These are phyloP conservation scores for Aspergillus sp. DNA, from an alignment of 2,329 filamentous ascomycete species.

Conservation along the genomic window DNA sequence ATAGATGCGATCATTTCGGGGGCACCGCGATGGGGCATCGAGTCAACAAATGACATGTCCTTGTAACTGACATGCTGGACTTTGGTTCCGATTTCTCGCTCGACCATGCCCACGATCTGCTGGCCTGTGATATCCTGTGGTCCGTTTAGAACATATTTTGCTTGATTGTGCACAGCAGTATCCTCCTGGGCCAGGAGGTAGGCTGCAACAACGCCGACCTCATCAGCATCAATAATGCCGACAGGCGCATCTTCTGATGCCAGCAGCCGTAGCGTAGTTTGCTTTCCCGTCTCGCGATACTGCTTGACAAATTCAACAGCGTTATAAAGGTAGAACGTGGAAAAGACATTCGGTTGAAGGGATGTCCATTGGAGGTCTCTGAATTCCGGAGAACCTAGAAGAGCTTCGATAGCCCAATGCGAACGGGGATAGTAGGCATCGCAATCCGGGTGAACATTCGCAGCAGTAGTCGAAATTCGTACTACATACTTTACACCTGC, in stretches of 20 bases:
- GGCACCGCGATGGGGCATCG: slow-evolving; percentile 14
- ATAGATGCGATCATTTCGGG: slow-evolving; percentile 32
- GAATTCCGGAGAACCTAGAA: slow-evolving; percentile 40
- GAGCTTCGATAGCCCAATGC: slow-evolving; percentile 45
- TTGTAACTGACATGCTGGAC: slow-evolving; percentile 31
- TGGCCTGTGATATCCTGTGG: slow-evolving; percentile 41
- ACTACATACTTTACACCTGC: slow-evolving; percentile 46
- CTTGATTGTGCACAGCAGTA: slow-evolving; percentile 27
- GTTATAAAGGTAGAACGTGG: slow-evolving; percentile 19
- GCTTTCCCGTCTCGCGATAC: slow-evolving; percentile 34
- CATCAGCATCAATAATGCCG: slow-evolving; percentile 25
- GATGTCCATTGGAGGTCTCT: slow-evolving; percentile 39
- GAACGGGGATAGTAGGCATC: slow-evolving; percentile 37
- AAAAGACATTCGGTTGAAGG: slow-evolving; percentile 40
- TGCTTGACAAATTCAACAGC: slow-evolving; percentile 34
- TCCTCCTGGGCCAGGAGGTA: slow-evolving; percentile 35
- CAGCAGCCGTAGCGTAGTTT: slow-evolving; percentile 29
- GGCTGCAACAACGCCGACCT: slow-evolving; percentile 39
- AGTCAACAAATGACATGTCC: slow-evolving; percentile 33
- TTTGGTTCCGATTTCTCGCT: slow-evolving; percentile 30
- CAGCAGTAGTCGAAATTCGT: slow-evolving; percentile 42
- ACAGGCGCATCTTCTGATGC: slow-evolving; percentile 28
- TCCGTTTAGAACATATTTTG: slow-evolving; percentile 42
- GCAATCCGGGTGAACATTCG: slow-evolving; percentile 36
- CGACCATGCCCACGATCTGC: slow-evolving; percentile 35